These are phyloP conservation scores for Blepharisma undulans DNA, from an alignment of 169 alveolate genomes.

Conservation along the genomic window DNA sequence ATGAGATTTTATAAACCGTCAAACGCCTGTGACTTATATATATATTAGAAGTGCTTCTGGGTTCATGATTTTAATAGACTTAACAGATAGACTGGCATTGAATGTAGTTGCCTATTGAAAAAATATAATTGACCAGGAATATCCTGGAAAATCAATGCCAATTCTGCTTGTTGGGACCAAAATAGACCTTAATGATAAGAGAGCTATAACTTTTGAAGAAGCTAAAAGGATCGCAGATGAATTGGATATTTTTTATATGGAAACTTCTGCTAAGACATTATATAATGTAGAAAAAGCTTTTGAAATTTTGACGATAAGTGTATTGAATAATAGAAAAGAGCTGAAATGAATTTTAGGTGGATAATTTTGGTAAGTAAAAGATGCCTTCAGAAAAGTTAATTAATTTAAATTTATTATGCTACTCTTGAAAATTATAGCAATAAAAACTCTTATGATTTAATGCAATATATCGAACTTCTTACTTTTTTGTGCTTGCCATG, in stretches of 20 bases:
- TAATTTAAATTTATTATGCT: too few relatives aligned
- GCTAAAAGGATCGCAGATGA: conserved; percentile 79
- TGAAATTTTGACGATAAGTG: not conserved
- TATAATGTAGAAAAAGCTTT: conserved; percentile 20
- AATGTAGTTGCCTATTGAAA: not conserved
- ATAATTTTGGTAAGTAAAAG: too few relatives aligned
- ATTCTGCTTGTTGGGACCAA: conserved; percentile 94
- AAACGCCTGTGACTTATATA: too few relatives aligned
- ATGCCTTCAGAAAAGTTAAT: too few relatives aligned
- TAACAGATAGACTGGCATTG: not conserved
- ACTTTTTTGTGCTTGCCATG: too few relatives aligned
- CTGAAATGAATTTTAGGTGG: too few relatives aligned
- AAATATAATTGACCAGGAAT: not conserved
- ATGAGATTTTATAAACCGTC: too few relatives aligned
- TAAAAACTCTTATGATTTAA: too few relatives aligned
- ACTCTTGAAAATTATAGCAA: too few relatives aligned
- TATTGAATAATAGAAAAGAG: too few relatives aligned
- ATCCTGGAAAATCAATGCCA: conserved; percentile 85
- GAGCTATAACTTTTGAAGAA: conserved; percentile 90
- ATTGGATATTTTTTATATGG: conserved; percentile 67
- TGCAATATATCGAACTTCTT: too few relatives aligned
- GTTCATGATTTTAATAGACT: not conserved
- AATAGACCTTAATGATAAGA: conserved; percentile 90
- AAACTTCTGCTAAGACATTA: conserved; percentile 37
- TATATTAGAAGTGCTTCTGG: too few relatives aligned